Conservation (phyloP, 805 yeast genomes). For the Saturnispora sekii region DNA sequence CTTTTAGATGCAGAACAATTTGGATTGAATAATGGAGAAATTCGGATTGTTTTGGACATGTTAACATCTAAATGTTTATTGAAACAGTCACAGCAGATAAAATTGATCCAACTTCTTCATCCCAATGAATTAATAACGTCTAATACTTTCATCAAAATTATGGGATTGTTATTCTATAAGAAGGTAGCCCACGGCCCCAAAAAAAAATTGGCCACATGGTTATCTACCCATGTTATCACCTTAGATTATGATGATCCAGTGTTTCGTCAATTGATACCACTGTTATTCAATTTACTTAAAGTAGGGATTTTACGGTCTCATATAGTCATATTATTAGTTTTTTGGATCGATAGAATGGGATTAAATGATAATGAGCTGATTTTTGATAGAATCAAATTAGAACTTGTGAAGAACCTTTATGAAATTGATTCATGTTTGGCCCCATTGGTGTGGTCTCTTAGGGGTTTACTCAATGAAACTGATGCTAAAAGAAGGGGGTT, state of each 20-base stretch:
- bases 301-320: neutral
- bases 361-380: neutral
- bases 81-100: neutral
- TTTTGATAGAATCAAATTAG: neutral
- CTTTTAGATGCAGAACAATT: neutral
- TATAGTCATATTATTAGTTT: neutral
- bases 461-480: neutral
- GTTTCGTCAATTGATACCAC: neutral
- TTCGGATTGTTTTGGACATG: neutral
- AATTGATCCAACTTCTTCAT: neutral
- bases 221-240: neutral
- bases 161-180: neutral
- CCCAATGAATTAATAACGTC: neutral
- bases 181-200: neutral
- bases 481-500: neutral
- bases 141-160: neutral
- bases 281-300: conserved; percentile 6
- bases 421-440: conserved; percentile 1
- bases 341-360: neutral
- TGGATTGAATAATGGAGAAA: neutral
- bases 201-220: conserved; percentile 2
- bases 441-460: conserved; percentile 3
- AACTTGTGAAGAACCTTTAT: neutral
- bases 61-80: neutral
- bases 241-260: neutral